Base-by-base conservation (phyloP, 495 filamentous ascomycete genomes). In the Trichoderma erinaceum region DNA sequence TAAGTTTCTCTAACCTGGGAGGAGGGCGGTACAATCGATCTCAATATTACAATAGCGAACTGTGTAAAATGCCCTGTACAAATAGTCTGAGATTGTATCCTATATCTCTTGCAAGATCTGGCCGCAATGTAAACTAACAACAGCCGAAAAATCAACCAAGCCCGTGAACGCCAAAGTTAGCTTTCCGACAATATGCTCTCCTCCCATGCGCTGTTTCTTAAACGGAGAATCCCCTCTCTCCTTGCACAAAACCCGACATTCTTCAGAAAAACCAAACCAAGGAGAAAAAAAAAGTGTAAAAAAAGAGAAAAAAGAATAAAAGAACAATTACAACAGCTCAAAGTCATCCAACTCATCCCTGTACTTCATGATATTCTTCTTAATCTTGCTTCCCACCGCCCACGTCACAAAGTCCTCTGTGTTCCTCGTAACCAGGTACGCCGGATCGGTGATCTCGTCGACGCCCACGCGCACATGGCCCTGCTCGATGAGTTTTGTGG, bases 331-430 rank as follows among this genome's bases (percentile, higher is more conserved):
- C 71, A 97, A 80, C 72, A 97, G 81, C 82, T 98, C 96, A 75
- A 94, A 98, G 79, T 99, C 95, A 81, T 99, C 95, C 80, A 97
- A 76, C 80, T 97, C 92, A 77, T 97, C 92, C 68, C 92, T 87
- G 75, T 98, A 99, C 75, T 88, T 89, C 86, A 96, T 86, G 68
- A 97, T 93, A 72, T 89, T 94, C 74, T 89, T 84, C 88, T 95
- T 97, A 80, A 98, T 97, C 90, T 97, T 97, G 76, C 90, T 93
- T 65, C 89, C 90, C 71, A 96, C 92, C 38, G 94, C 91, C 95
- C 95, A 99, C 4, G 95, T 98, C 29, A 99, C 90, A 68, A 94
- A 97, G 78, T 99, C 95, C 80, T 98, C 95, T 88, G 97, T 90
- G 72, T 88, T 92, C 69, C 89, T 79, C 41, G 87, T 90, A 18